Evolutionary conservation across 2,329 filamentous ascomycete genomes (phyloP), one percentile per base, ranked within the genome.

Genomic region (Exophiala sp.): DNA sequence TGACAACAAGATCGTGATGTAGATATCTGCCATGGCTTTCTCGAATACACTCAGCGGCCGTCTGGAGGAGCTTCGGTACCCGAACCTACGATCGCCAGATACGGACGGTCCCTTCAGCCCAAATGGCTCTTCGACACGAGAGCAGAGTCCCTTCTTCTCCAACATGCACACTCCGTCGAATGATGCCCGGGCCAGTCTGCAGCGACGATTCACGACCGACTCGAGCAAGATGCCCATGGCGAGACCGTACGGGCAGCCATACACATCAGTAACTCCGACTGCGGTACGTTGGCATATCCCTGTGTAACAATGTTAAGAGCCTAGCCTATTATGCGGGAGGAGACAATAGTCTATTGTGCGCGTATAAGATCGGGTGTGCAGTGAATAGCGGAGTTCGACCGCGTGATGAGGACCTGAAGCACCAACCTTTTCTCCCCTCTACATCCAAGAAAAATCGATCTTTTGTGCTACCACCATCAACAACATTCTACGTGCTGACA

Each of bases 151-250:
- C 67, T 83, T 84, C 67, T 78, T 85, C 70, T 78, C 75, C 45
- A 81, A 81, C 62, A 78, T 80, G 61, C 70, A 76, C 52, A 71
- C 77, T 58, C 70, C 80, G 9, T 59, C 54, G 60, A 80, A 83
- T 71, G 89, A 95, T 68, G 81, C 82, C 62, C 85, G 91, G 72
- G 83, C 84, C 60, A 85, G 85, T 65, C 79, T 97, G 69, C 89
- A 91, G 72, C 86, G 92, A 67, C 87, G 92, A 68, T 97, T 97
- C 75, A 97, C 92, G 60, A 94, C 91, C 54, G 95, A 96, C 75
- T 85, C 89, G 74, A 80, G 89, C 73, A 81, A 91, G 80, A 77
- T 92, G 73, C 87, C 88, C 71, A 89, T 45, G 32, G 52, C 52
- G 7, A 47, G 60, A 43, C 59, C 62, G 11, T 64, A 60, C 48